Evolutionary conservation across 257 asterid species (phyloP).

Genomic region (Nicotiana noctiflora): DNA sequence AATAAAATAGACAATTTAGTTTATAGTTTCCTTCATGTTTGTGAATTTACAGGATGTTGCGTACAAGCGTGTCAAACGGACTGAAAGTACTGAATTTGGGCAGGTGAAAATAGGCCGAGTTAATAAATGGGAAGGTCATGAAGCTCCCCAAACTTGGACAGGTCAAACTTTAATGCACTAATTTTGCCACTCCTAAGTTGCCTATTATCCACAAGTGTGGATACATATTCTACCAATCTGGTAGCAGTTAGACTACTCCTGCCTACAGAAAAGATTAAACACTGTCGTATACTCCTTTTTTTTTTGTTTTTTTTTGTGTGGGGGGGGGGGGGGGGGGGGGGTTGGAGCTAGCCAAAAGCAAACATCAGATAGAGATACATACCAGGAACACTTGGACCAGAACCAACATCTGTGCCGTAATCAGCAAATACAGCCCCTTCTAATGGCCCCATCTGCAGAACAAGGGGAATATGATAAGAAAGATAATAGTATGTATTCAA

Average conservation of each 20-base stretch:
- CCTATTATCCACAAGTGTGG: neutral
- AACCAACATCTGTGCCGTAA: conserved; percentile 95
- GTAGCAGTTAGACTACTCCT: neutral
- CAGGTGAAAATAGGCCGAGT: too few species aligned
- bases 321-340: neutral
- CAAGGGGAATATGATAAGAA: neutral
- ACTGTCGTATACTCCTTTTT: neutral
- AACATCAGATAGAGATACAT: neutral
- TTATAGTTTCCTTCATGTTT: neutral
- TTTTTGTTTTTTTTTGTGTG: too few species aligned
- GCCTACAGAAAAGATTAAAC: neutral
- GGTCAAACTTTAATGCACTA: too few species aligned
- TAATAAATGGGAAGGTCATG: too few species aligned
- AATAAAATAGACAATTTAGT: neutral
- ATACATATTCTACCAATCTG: neutral
- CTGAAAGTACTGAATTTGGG: too few species aligned
- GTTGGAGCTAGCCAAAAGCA: neutral
- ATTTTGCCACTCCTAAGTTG: too few species aligned
- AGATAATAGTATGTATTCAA: neutral
- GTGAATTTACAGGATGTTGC: neutral
- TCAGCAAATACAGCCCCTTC: conserved; percentile 90
- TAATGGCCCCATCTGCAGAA: conserved; percentile 69
- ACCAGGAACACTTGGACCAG: conserved; percentile 87
- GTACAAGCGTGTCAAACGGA: too few species aligned
- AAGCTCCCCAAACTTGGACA: too few species aligned